These are phyloP conservation scores for Barnettozyma pratensis DNA, from an alignment of 805 yeast species.

Conservation along the genomic window DNA sequence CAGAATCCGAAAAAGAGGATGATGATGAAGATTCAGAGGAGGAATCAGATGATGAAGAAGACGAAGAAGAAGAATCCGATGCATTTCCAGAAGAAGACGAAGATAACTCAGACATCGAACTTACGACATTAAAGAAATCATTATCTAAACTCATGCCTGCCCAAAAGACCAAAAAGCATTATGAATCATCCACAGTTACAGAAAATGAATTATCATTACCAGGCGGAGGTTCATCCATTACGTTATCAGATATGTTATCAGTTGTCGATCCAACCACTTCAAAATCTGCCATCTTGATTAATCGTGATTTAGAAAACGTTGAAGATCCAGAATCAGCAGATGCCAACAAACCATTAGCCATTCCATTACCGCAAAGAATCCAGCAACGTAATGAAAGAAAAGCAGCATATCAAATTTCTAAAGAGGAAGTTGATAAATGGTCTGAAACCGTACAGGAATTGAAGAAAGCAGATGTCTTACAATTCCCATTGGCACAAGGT, in stretches of 20 bases:
- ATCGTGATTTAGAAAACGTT: conserved; percentile 23
- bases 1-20: conserved; percentile 24
- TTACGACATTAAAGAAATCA: conserved; percentile 42
- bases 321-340: conserved; percentile 19
- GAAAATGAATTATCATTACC: conserved; percentile 74
- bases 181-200: conserved; percentile 46
- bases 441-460: conserved; percentile 72
- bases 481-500: conserved; percentile 61
- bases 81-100: conserved; percentile 37
- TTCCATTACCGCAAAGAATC: conserved; percentile 82
- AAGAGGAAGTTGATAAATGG: conserved; percentile 86
- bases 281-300: conserved; percentile 45
- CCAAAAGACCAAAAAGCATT: conserved; percentile 39
- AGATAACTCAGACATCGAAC: conserved; percentile 38
- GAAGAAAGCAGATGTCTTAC: conserved; percentile 78
- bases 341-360: conserved; percentile 49
- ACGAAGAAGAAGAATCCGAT: conserved; percentile 47
- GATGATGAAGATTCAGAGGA: conserved; percentile 28
- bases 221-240: conserved; percentile 49
- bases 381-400: conserved; percentile 80
- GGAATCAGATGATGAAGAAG: conserved; percentile 40
- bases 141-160: conserved; percentile 29
- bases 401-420: conserved; percentile 88
- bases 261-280: conserved; percentile 48
- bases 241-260: conserved; percentile 71